Evolutionary conservation across 257 asterid genomes (phyloP).

Genomic region (Schizonepeta tenuifolia): DNA sequence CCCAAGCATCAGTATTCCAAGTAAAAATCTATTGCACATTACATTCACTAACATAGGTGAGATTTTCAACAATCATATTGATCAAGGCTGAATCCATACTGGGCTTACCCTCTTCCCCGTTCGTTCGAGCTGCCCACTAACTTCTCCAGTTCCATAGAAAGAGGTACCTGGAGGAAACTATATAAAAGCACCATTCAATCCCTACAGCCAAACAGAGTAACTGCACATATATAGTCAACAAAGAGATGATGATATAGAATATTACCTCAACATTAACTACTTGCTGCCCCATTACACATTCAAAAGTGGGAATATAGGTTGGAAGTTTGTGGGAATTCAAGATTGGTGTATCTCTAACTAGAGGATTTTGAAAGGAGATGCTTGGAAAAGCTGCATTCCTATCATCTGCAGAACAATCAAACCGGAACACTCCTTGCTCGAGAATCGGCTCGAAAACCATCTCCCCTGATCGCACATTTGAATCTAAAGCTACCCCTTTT

Average conservation of each 20-base stretch:
- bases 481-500: conserved; percentile 32
- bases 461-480: conserved; percentile 50
- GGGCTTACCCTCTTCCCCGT: conserved; percentile 86
- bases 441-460: conserved; percentile 86
- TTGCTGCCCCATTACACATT: conserved; percentile 67
- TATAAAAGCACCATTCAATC: conserved; percentile 29
- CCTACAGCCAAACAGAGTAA: conserved; percentile 15
- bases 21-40: conserved; percentile 59
- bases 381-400: conserved; percentile 80
- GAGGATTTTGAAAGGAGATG: conserved; percentile 61
- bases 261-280: conserved; percentile 70
- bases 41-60: conserved; percentile 1
- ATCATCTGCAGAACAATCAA: conserved; percentile 85
- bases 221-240: neutral
- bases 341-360: conserved; percentile 75
- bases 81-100: conserved; percentile 7
- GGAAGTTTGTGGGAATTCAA: conserved; percentile 51
- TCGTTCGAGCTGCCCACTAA: conserved; percentile 62
- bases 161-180: conserved; percentile 86
- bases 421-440: conserved; percentile 85
- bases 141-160: conserved; percentile 97
- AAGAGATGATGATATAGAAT: neutral
- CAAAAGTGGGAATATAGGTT: conserved; percentile 65
- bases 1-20: conserved; percentile 97
- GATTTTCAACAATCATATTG: neutral